phyloP scores from a whole-genome alignment of 2,329 filamentous ascomycete species.

The Canariomyces notabilis region DNA sequence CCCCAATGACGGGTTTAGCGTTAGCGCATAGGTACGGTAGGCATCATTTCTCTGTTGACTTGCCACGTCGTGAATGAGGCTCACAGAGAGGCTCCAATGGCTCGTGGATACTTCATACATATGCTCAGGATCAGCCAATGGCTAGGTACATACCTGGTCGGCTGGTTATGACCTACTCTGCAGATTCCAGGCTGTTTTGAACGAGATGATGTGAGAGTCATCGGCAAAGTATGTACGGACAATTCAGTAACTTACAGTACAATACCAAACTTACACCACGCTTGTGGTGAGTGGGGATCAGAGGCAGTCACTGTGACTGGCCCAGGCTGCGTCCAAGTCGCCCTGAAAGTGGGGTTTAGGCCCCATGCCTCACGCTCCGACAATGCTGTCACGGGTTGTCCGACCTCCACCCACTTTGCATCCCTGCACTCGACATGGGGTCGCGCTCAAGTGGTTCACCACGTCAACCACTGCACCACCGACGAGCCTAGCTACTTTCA shows the following conservation, averaged over 20 bases:
- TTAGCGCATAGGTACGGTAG: not conserved
- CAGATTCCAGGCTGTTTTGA: too few relatives aligned
- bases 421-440: not conserved
- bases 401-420: not conserved
- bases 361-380: conserved; percentile 17
- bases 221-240: too few relatives aligned
- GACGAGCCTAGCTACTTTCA: not conserved
- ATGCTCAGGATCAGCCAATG: not conserved
- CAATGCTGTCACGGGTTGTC: conserved; percentile 21
- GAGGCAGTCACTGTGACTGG: too few relatives aligned
- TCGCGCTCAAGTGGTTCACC: conserved; percentile 3
- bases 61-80: not conserved
- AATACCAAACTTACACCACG: too few relatives aligned
- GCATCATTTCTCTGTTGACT: not conserved
- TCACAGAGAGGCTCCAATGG: not conserved
- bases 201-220: too few relatives aligned
- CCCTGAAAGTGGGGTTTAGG: too few relatives aligned
- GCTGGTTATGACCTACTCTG: too few relatives aligned
- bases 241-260: too few relatives aligned
- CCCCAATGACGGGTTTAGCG: not conserved
- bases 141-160: not conserved
- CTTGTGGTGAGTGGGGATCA: too few relatives aligned
- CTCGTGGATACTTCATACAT: not conserved
- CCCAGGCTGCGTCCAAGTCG: too few relatives aligned
- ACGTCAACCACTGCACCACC: conserved; percentile 8